Evolutionary conservation across 306 rosid genomes (phyloP).

Genomic region (Albizia julibrissin): DNA sequence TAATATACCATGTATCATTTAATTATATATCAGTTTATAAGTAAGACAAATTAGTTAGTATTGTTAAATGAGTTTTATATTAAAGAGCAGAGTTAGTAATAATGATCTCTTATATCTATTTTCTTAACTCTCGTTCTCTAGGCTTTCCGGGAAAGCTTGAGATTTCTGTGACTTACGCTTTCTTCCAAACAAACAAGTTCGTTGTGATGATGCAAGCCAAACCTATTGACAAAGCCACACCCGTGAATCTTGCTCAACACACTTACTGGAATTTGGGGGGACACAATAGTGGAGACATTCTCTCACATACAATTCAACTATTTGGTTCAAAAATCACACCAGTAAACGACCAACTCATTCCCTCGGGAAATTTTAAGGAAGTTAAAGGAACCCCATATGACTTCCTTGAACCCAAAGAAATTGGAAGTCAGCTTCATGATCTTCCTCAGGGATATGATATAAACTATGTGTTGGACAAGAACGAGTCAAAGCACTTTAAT

Average conservation of each 20-base stretch:
- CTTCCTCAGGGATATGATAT: slow-evolving; percentile 62
- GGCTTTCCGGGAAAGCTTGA: slow-evolving; percentile 75
- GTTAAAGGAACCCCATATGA: slow-evolving; percentile 58
- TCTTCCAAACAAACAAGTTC: slow-evolving; percentile 43
- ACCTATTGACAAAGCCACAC: slow-evolving; percentile 58
- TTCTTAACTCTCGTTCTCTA: neutral
- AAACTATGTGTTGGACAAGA: slow-evolving; percentile 55
- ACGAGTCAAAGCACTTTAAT: slow-evolving; percentile 12
- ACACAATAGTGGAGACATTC: slow-evolving; percentile 60
- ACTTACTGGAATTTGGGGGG: slow-evolving; percentile 75
- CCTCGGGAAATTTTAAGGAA: slow-evolving; percentile 42
- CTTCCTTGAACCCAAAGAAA: slow-evolving; percentile 47
- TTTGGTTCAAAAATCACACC: slow-evolving; percentile 61
- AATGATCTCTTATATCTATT: too few relatives aligned
- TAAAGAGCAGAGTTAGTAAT: too few relatives aligned
- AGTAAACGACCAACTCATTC: slow-evolving; percentile 56
- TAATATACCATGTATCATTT: too few relatives aligned
- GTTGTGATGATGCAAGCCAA: slow-evolving; percentile 58
- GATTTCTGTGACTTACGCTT: slow-evolving; percentile 56
- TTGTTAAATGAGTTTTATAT: too few relatives aligned
- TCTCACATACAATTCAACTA: slow-evolving; percentile 55
- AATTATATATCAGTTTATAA: too few relatives aligned
- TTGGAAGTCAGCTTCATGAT: slow-evolving; percentile 45
- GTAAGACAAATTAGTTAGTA: too few relatives aligned
- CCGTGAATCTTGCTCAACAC: slow-evolving; percentile 74